phyloP scores from a whole-genome alignment of 2,329 filamentous ascomycete species.

The Ophiostoma novo-ulmi region DNA sequence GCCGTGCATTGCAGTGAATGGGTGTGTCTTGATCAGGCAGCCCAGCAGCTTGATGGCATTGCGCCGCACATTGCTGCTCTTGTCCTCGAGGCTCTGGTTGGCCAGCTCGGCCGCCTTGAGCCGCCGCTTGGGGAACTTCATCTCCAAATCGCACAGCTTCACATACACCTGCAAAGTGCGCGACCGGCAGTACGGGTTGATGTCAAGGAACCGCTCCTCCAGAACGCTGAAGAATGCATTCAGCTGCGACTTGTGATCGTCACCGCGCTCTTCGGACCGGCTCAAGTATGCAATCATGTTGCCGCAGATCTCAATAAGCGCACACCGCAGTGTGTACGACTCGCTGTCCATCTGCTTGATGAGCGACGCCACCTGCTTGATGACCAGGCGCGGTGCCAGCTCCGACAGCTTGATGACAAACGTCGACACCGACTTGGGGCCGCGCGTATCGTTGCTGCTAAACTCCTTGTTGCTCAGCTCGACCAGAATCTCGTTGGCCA shows the following conservation, averaged over 20 bases:
- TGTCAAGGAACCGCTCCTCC: conserved; percentile 90
- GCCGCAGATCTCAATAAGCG: conserved; percentile 93
- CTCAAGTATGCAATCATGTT: conserved; percentile 90
- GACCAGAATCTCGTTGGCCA: conserved; percentile 86
- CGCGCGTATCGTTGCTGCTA: conserved; percentile 90
- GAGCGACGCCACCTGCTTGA: conserved; percentile 94
- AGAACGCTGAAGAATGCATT: conserved; percentile 96
- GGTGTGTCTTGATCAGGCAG: conserved; percentile 86
- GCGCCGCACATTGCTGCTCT: conserved; percentile 92
- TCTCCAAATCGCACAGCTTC: conserved; percentile 87
- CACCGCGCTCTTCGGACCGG: conserved; percentile 82
- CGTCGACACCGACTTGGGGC: conserved; percentile 90
- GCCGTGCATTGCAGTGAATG: conserved; percentile 86
- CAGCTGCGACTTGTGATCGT: conserved; percentile 91
- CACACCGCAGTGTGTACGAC: conserved; percentile 89
- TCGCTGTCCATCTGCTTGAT: conserved; percentile 95
- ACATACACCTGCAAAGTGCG: conserved; percentile 89
- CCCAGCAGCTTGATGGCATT: conserved; percentile 92
- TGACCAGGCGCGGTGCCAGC: conserved; percentile 81
- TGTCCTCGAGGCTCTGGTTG: conserved; percentile 86
- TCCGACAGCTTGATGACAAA: conserved; percentile 94
- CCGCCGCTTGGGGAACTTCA: conserved; percentile 88
- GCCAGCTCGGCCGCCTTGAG: conserved; percentile 85
- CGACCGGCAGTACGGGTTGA: conserved; percentile 94
- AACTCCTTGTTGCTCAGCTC: conserved; percentile 98